Base-by-base conservation (phyloP, 495 filamentous ascomycete species). In the Amniculicola lignicola region DNA sequence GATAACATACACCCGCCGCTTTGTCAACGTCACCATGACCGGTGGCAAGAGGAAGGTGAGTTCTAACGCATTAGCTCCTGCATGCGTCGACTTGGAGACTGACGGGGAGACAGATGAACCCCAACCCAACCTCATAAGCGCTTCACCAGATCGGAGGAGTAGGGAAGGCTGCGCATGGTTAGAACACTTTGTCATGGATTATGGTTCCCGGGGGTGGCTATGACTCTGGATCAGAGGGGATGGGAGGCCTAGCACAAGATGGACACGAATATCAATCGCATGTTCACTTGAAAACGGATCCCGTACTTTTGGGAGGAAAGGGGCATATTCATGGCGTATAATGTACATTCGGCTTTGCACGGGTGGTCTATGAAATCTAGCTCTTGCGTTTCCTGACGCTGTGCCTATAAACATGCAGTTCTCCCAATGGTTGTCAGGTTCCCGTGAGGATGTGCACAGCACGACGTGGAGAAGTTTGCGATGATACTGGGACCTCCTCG, bases 1-100 rank as follows among this genome's bases (percentile, higher is more conserved):
- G 68, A 85, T 96, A 67, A 81, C 79, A 63, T 98, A 99, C 82
- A 97, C 90, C 65, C 87, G 93, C 73, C 90, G 93, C 65, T 99
- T 99, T 82, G 94, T 99, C 63, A 99, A 97, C 81, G 91, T 99
- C 71, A 95, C 90, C 67, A 80, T 96, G 83, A 96, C 93, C 54
- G 93, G 93, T 75, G 93, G 93, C 75, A 99, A 99, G 92, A 82
- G 93, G 76, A 97, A 97, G 92, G 90, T 94, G 73, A 65, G 77
- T 39, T 56, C 15, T 12, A n/a, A n/a, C n/a, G n/a, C n/a, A n/a
- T n/a, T n/a, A n/a, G n/a, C n/a, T n/a, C n/a, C n/a, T n/a, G n/a
- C n/a, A n/a, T n/a, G n/a, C n/a, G n/a, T n/a, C n/a, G n/a, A n/a
- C n/a, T 37, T 51, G 38, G 5, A 1, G 23, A 14, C n/a, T 21